Percentiles rank a stretch among this genome's conserved stretches.
Evolutionary conservation across 2,329 filamentous ascomycete genomes (phyloP).

Genomic region (Aspergillus fructus): DNA sequence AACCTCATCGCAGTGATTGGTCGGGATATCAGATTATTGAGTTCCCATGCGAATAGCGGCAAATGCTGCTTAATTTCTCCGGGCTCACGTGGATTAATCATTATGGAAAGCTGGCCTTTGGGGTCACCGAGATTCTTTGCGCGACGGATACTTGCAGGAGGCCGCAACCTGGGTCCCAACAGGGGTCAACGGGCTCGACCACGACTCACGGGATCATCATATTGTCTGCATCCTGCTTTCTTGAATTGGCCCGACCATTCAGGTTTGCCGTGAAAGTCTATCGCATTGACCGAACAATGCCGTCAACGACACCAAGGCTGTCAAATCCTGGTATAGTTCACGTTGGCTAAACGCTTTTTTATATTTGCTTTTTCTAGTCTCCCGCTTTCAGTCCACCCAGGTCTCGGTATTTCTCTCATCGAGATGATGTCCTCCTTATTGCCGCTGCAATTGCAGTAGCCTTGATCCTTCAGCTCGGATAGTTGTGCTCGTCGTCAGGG

Average conservation of each 20-base stretch:
- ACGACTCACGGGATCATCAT: slow-evolving; percentile 13
- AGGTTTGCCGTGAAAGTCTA: not conserved
- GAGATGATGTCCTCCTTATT: not conserved
- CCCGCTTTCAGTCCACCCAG: slow-evolving; percentile 2
- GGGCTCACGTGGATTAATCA: slow-evolving; percentile 20
- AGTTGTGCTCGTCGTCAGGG: not conserved
- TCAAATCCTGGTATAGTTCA: not conserved
- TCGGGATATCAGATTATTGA: not conserved
- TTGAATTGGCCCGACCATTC: not conserved
- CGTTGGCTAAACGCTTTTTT: not conserved
- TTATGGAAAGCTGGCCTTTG: slow-evolving; percentile 8
- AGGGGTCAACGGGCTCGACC: not conserved
- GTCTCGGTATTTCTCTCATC: not conserved
- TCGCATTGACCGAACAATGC: not conserved
- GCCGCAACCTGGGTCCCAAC: not conserved
- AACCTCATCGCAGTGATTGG: slow-evolving; percentile 12
- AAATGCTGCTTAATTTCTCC: slow-evolving; percentile 11
- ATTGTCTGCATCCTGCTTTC: slow-evolving; percentile 4
- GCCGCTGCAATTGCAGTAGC: slow-evolving; percentile 9
- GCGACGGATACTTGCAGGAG: slow-evolving; percentile 27
- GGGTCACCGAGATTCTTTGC: slow-evolving; percentile 8
- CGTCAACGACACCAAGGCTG: not conserved
- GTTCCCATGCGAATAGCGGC: slow-evolving; percentile 1
- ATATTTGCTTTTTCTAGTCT: slow-evolving; percentile 9
- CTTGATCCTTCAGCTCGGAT: not conserved